Evolutionary conservation across 2,329 filamentous ascomycete species (phyloP), one percentile per base, ranked within the genome.

Genomic region (Aureobasidium vineae): DNA sequence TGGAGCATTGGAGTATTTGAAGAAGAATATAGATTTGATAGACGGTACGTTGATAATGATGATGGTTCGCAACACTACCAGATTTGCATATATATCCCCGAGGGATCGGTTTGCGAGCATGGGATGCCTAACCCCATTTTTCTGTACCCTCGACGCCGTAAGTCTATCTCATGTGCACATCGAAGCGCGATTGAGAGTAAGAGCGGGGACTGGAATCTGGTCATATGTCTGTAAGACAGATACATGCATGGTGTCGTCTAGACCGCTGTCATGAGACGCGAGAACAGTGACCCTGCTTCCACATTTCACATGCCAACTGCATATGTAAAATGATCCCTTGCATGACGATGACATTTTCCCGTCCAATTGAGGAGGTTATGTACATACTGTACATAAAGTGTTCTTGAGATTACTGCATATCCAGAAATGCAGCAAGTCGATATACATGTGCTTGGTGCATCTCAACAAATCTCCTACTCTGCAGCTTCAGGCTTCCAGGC

Each of bases 401-500:
- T n/a, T n/a, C n/a, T n/a, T n/a, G n/a, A n/a, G n/a, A n/a, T n/a
- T n/a, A n/a, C n/a, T 36, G 33, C 33, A 36, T 36, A 36, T 36
- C 33, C 33, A 36, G 33, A 36, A 13, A 11, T 36, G 33, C 33
- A 36, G 33, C 33, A 36, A 36, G 16, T n/a, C 5, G 5, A 33
- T n/a, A 21, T 33, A 52, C 31, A 16, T 23, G n/a, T 53, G 3
- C 31, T 36, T 10, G 28, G 1, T 60, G 26, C 56, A 19, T 63
- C 59, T 50, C 45, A 43, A 50, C 33, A 50, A 15, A 16, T 5
- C 8, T 3, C 40, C 33, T 63, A 50, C 26, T 50, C 15, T 50
- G 23, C 33, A 38, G 43, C 11, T 21, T 67, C 65, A 26, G 68
- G 65, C 67, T 75, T 79, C 86, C 86, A 88, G 40, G 88, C 74